Evolutionary conservation across 2,329 filamentous ascomycete species (phyloP).

Genomic region (Sclerotinia borealis): DNA sequence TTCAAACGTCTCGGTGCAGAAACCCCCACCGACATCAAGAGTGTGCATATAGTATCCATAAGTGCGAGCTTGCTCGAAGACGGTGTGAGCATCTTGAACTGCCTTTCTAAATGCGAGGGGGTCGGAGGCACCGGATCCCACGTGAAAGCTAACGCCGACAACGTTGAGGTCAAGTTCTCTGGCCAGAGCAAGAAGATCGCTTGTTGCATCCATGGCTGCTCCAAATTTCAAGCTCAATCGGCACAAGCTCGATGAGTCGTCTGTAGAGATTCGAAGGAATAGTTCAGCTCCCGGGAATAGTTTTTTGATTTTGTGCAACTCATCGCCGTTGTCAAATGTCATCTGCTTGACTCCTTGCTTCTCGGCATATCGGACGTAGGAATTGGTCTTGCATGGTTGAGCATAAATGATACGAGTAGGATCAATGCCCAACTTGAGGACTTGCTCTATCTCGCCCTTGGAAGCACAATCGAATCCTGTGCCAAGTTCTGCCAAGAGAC

Average conservation of each 20-base stretch:
- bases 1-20: conserved; percentile 86
- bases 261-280: conserved; percentile 89
- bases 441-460: conserved; percentile 93
- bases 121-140: conserved; percentile 92
- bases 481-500: conserved; percentile 79
- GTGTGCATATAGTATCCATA: conserved; percentile 79
- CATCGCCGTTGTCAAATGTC: conserved; percentile 98
- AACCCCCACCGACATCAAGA: conserved; percentile 91
- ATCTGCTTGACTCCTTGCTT: conserved; percentile 87
- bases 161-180: conserved; percentile 81
- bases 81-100: conserved; percentile 77
- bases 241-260: conserved; percentile 91
- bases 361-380: conserved; percentile 87
- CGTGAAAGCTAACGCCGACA: conserved; percentile 94
- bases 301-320: conserved; percentile 95
- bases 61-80: conserved; percentile 77
- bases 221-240: conserved; percentile 97
- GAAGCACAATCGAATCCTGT: conserved; percentile 98
- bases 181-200: conserved; percentile 71
- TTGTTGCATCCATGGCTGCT: conserved; percentile 76
- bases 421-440: conserved; percentile 74
- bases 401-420: conserved; percentile 96
- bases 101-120: conserved; percentile 87
- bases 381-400: conserved; percentile 99
- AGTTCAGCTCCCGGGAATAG: conserved; percentile 85